Conservation (phyloP, 2,329 filamentous ascomycete genomes). For the Pyricularia sp. region DNA sequence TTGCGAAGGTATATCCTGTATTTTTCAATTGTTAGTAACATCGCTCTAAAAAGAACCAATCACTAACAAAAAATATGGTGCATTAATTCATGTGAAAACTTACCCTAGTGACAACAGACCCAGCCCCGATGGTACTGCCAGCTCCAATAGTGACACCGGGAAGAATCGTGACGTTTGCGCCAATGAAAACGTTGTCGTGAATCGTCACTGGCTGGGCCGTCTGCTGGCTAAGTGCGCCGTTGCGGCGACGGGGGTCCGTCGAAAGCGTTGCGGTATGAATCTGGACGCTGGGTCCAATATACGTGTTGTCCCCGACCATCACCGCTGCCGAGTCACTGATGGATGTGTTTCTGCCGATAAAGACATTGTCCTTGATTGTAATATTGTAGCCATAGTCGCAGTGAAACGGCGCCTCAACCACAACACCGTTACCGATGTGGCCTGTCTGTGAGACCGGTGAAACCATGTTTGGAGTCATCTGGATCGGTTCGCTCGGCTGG, state of each 20-base stretch:
- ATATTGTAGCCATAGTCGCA: slow-evolving; percentile 98
- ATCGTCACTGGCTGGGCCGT: slow-evolving; percentile 62
- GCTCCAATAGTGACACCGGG: slow-evolving; percentile 70
- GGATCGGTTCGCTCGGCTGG: slow-evolving; percentile 44
- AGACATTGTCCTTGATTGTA: slow-evolving; percentile 69
- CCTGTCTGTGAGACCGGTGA: slow-evolving; percentile 41
- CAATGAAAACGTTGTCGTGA: slow-evolving; percentile 76
- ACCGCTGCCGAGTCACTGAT: slow-evolving; percentile 81
- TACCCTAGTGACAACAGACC: slow-evolving; percentile 71
- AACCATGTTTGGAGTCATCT: slow-evolving; percentile 40
- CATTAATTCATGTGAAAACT: slow-evolving; percentile 10
- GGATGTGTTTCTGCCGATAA: slow-evolving; percentile 70
- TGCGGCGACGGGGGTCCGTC: slow-evolving; percentile 58
- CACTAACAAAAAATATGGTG: not conserved
- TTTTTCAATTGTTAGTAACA: not conserved
- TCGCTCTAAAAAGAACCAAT: not conserved
- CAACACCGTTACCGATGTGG: slow-evolving; percentile 58
- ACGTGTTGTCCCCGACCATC: slow-evolving; percentile 62
- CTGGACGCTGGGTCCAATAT: slow-evolving; percentile 74
- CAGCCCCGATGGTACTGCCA: slow-evolving; percentile 69
- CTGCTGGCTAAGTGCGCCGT: slow-evolving; percentile 61
- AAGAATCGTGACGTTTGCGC: slow-evolving; percentile 62
- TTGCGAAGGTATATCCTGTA: slow-evolving; percentile 1
- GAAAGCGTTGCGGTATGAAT: slow-evolving; percentile 66
- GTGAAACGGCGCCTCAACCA: slow-evolving; percentile 77